Conservation (phyloP, 2,329 filamentous ascomycete genomes). For the Penicillium vulpinum region DNA sequence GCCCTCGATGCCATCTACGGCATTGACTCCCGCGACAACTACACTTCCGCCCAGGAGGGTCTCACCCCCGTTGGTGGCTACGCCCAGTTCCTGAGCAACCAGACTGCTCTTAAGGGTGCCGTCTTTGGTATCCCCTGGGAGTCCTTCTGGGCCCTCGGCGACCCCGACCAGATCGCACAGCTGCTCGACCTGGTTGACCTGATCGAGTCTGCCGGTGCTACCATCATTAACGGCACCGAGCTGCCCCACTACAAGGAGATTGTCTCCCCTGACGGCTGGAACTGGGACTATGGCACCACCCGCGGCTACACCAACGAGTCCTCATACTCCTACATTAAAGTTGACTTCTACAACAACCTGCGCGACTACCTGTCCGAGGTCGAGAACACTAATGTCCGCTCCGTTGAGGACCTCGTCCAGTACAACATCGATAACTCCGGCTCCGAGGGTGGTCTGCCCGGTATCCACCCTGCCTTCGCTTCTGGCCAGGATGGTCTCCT, state of each 20-base stretch:
- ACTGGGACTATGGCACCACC: slow-evolving; percentile 68
- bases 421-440: slow-evolving; percentile 65
- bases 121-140: slow-evolving; percentile 71
- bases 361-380: slow-evolving; percentile 63
- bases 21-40: slow-evolving; percentile 63
- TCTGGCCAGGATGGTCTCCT: slow-evolving; percentile 72
- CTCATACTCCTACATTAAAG: slow-evolving; percentile 71
- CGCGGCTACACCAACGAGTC: slow-evolving; percentile 69
- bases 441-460: slow-evolving; percentile 65
- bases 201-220: slow-evolving; percentile 63
- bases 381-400: slow-evolving; percentile 59
- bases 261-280: slow-evolving; percentile 67
- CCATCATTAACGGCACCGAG: slow-evolving; percentile 69
- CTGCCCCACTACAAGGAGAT: slow-evolving; percentile 63
- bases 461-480: slow-evolving; percentile 62
- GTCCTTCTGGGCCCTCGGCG: slow-evolving; percentile 66
- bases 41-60: slow-evolving; percentile 60
- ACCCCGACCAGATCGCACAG: slow-evolving; percentile 55
- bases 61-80: slow-evolving; percentile 60
- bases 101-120: slow-evolving; percentile 58
- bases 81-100: slow-evolving; percentile 56
- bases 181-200: slow-evolving; percentile 55
- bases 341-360: slow-evolving; percentile 63
- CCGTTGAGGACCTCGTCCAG: slow-evolving; percentile 64
- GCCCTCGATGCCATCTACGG: slow-evolving; percentile 69